phyloP scores from a whole-genome alignment of 768 basidiomycete genomes.

The Hortiboletus flavorubellus region DNA sequence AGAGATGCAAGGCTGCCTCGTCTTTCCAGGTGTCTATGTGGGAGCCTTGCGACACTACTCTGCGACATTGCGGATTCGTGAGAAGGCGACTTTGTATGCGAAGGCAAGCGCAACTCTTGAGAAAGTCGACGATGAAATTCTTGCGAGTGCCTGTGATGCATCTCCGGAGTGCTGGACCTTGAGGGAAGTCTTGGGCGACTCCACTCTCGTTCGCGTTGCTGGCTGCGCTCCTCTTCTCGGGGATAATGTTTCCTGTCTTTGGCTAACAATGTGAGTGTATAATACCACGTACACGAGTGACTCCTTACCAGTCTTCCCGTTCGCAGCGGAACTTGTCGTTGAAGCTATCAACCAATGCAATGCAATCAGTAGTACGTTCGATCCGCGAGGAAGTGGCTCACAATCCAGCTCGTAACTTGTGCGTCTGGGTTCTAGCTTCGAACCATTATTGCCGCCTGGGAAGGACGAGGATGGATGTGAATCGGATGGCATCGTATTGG shows the following conservation, averaged over 20 bases:
- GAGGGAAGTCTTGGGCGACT: slow-evolving; percentile 34
- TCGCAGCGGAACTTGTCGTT: slow-evolving; percentile 23
- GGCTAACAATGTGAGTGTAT: neutral
- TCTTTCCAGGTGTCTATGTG: slow-evolving; percentile 17
- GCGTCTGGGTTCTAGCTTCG: slow-evolving; percentile 6
- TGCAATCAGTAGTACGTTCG: neutral
- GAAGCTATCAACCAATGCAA: slow-evolving; percentile 25
- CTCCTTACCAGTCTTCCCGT: slow-evolving; percentile 21
- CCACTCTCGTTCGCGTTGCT: slow-evolving; percentile 50
- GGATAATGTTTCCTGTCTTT: slow-evolving; percentile 31
- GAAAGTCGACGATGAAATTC: slow-evolving; percentile 27
- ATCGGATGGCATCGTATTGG: slow-evolving; percentile 3
- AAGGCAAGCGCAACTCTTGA: slow-evolving; percentile 27
- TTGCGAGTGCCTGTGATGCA: slow-evolving; percentile 25
- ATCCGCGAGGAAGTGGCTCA: slow-evolving; percentile 8
- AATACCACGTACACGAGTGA: neutral
- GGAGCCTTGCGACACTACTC: slow-evolving; percentile 2
- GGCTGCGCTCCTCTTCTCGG: slow-evolving; percentile 29
- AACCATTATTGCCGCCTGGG: neutral
- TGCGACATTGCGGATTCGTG: slow-evolving; percentile 15
- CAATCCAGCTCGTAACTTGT: slow-evolving; percentile 14
- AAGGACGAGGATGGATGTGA: slow-evolving; percentile 17
- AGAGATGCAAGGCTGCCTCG: slow-evolving; percentile 41
- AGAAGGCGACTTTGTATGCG: slow-evolving; percentile 21
- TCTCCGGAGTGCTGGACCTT: slow-evolving; percentile 24